phyloP scores from a whole-genome alignment of 164 flowering plant species.

The Berberis vulgaris region DNA sequence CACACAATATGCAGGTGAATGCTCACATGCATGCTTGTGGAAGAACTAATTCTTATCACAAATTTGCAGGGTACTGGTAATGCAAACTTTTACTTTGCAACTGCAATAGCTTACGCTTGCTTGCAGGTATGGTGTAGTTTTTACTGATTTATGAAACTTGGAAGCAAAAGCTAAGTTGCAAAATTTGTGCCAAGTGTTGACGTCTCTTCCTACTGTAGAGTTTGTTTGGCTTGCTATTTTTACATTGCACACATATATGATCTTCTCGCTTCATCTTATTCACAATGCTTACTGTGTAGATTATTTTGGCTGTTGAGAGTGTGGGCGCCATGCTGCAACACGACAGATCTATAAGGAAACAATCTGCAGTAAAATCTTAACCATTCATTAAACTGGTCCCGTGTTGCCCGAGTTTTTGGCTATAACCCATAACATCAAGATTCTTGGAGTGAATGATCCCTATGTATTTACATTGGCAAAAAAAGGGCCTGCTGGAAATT shows the following conservation, averaged over 20 bases:
- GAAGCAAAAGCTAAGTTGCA: not conserved
- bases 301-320: constrained; percentile 80
- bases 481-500: not conserved
- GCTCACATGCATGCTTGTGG: not conserved
- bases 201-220: not conserved
- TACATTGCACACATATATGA: not conserved
- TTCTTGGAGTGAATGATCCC: not conserved
- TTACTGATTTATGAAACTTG: not conserved
- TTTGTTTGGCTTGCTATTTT: not conserved
- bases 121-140: constrained; percentile 54
- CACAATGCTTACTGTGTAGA: constrained; percentile 33
- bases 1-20: not conserved
- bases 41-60: not conserved
- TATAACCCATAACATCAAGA: not conserved
- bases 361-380: constrained; percentile 11
- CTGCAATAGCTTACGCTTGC: constrained; percentile 86
- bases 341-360: constrained; percentile 60
- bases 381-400: not conserved
- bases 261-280: not conserved
- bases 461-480: not conserved
- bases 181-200: not conserved
- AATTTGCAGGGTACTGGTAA: constrained; percentile 89
- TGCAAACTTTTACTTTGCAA: constrained; percentile 94
- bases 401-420: not conserved
- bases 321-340: constrained; percentile 75